Conservation (phyloP, 768 basidiomycete species). For the Galerina sulciceps region DNA sequence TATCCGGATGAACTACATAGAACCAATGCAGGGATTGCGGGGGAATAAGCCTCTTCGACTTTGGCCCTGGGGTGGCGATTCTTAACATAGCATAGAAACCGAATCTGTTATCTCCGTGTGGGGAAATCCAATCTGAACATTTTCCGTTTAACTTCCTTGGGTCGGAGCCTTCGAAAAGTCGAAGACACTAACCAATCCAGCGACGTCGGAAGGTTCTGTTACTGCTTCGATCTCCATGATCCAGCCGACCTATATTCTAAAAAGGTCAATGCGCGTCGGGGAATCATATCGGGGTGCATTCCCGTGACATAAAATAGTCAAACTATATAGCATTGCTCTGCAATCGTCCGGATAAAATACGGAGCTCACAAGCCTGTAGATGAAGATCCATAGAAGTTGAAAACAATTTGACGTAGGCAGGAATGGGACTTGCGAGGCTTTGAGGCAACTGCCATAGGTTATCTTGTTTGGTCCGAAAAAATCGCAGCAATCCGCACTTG, state of each 20-base stretch:
- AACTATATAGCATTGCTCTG: constrained; percentile 1
- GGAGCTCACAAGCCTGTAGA: background rate
- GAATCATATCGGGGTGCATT: constrained; percentile 17
- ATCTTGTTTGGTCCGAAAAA: background rate
- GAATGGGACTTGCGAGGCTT: background rate
- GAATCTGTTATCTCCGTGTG: background rate
- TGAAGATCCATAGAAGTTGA: background rate
- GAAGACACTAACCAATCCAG: background rate
- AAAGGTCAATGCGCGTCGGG: constrained; percentile 2
- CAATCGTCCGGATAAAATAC: constrained; percentile 17
- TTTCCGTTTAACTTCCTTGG: constrained; percentile 3
- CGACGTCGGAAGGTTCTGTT: background rate
- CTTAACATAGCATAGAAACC: background rate
- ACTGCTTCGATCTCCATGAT: constrained; percentile 9
- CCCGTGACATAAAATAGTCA: constrained; percentile 8
- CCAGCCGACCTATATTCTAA: background rate
- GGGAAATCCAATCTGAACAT: background rate
- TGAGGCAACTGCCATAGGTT: background rate
- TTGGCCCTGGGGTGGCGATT: no score
- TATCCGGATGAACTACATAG: background rate
- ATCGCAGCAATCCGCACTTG: no score
- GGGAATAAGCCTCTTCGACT: constrained; percentile 1
- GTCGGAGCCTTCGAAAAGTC: constrained; percentile 1
- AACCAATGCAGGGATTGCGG: background rate
- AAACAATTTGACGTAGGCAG: no score